phyloP scores from a whole-genome alignment of 371 early-diverging fungal genomes.

The Batkoa obscura region DNA sequence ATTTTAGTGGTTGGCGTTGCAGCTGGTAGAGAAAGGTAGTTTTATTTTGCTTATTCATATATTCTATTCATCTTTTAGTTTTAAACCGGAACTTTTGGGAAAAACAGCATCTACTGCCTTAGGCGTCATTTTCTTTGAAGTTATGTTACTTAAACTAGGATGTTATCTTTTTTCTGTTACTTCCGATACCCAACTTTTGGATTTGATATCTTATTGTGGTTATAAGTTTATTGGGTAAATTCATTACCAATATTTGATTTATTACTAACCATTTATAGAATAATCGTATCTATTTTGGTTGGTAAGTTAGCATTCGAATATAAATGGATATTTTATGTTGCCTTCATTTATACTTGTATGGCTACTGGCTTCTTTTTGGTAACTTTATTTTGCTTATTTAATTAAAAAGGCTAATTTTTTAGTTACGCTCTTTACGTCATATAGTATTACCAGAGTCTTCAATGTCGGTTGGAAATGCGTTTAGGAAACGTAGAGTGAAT shows the following conservation, averaged over 20 bases:
- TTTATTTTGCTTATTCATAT: no score
- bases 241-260: conserved; percentile 2
- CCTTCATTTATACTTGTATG: conserved; percentile 53
- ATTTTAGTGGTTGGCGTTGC: conserved; percentile 69
- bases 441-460: conserved; percentile 72
- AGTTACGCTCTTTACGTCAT: conserved; percentile 74
- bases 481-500: conserved; percentile 65
- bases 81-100: conserved; percentile 82
- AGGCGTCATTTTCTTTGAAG: conserved; percentile 61
- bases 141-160: conserved; percentile 60
- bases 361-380: conserved; percentile 73
- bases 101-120: conserved; percentile 72
- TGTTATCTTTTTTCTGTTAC: conserved; percentile 78
- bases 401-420: neutral
- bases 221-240: conserved; percentile 86
- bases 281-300: conserved; percentile 32
- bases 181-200: conserved; percentile 69
- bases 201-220: conserved; percentile 77
- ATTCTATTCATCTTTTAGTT: conserved; percentile 20
- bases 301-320: conserved; percentile 26
- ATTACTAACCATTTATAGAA: conserved; percentile 13
- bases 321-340: conserved; percentile 34
- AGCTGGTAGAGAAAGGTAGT: conserved; percentile 21
- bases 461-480: conserved; percentile 36
- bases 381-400: conserved; percentile 8